Base-by-base conservation (phyloP, 2,329 filamentous ascomycete genomes). In the Thelonectria discophora region DNA sequence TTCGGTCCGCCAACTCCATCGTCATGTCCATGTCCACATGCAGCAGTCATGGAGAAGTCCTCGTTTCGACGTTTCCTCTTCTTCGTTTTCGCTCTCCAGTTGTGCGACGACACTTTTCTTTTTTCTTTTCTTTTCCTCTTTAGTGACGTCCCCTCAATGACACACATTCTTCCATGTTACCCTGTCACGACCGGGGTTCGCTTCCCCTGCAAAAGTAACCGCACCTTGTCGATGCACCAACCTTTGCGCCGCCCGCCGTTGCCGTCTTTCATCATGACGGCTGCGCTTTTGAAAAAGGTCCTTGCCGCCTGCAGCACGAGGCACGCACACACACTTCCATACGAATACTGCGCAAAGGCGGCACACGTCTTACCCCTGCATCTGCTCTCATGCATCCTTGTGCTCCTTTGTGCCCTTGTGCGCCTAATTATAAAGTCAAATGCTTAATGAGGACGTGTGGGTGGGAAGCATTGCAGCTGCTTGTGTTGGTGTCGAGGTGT, bases 191-290 rank as follows among this genome's bases (percentile, higher is more conserved):
- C 39, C 18, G 6, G 39, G 7, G 32, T 34, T 3, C 3, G 6
- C 8, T 34, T 34, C 32, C 32, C 32, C 13, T 34, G 32, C 32
- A 34, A 34, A 30, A 21, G 45, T 12, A 18, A 37, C 34, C 49
- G 40, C 37, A 27, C 15, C n/a, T 43, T n/a, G 51, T 49, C 45
- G 46, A 61, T 59, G 37, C 42, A 34, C 56, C 58, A 58, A 58
- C 64, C 43, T 65, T 57, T 34, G 7, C 10, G 32, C 52, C 51
- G 64, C 55, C 59, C 58, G 57, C 59, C 54, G 48, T 52, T 54
- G 58, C 57, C 60, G 60, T 60, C 51, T n/a, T n/a, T 57, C 63
- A 54, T 68, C 58, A 60, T 55, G 50, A 42, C 58, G 47, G 56
- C 58, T 55, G 60, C 48, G 39, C 51, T 42, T 46, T n/a, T n/a